Percentiles rank a stretch among this genome's conserved stretches.
Conservation (phyloP, 108 stramenopile genomes). For the Cylindrotheca closterium region DNA sequence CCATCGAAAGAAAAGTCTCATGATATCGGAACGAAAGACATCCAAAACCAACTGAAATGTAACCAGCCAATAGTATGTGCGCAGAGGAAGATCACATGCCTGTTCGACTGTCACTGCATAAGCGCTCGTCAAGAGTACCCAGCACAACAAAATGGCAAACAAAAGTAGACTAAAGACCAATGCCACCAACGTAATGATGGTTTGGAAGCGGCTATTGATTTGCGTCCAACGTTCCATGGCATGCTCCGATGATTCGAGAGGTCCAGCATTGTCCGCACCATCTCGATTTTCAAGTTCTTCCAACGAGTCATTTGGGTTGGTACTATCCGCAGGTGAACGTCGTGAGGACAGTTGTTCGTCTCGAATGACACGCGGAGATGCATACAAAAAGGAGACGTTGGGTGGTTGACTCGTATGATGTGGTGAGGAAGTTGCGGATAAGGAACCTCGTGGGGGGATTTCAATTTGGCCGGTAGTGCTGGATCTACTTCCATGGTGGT, state of each 20-base stretch:
- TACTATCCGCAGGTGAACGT: neutral
- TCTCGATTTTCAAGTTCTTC: neutral
- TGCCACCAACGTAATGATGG: slow-evolving; percentile 53
- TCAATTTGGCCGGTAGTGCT: neutral
- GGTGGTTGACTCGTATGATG: too few species aligned
- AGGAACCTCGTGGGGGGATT: neutral
- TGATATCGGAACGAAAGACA: slow-evolving; percentile 71
- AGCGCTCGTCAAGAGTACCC: slow-evolving; percentile 62
- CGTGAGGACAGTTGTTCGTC: neutral
- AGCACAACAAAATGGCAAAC: slow-evolving; percentile 59
- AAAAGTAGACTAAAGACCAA: slow-evolving; percentile 57
- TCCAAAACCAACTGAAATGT: slow-evolving; percentile 68
- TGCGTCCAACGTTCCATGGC: slow-evolving; percentile 58
- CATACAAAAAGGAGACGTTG: neutral
- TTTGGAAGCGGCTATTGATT: slow-evolving; percentile 65
- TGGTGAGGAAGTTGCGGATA: too few species aligned
- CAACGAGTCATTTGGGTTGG: neutral
- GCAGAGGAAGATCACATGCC: slow-evolving; percentile 70
- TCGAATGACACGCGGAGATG: neutral
- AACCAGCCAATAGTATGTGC: slow-evolving; percentile 68
- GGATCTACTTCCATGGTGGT: neutral
- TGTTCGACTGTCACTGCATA: slow-evolving; percentile 67
- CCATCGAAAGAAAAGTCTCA: slow-evolving; percentile 63
- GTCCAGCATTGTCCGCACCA: neutral
- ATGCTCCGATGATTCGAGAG: slow-evolving; percentile 19